Conservation (phyloP, 441 rosid species). For the Populus hybrid region DNA sequence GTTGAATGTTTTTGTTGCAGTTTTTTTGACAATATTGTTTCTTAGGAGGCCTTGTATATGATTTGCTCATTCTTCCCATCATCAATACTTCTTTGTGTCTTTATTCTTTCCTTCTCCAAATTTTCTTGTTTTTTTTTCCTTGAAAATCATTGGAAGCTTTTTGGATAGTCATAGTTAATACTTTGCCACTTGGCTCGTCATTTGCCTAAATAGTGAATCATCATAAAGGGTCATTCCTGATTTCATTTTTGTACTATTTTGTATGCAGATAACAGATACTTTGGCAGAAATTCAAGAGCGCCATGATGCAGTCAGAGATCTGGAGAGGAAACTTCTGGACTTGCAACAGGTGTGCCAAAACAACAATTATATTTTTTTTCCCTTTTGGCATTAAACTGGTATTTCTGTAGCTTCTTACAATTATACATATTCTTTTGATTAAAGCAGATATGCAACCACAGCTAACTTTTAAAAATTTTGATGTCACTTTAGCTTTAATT, state of each 20-base stretch:
- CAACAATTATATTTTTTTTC: too few relatives aligned
- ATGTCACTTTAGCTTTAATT: neutral
- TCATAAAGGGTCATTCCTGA: slow-evolving; percentile 4
- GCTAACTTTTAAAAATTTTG: neutral
- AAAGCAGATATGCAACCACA: neutral
- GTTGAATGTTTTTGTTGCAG: neutral
- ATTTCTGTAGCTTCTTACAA: neutral
- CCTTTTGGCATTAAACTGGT: neutral
- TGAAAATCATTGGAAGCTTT: neutral
- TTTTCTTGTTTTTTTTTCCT: neutral
- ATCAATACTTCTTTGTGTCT: neutral
- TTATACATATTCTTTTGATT: neutral
- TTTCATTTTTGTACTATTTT: neutral
- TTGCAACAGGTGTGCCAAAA: slow-evolving; percentile 73
- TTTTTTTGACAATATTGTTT: neutral
- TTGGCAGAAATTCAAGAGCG: slow-evolving; percentile 99
- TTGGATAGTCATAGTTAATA: neutral
- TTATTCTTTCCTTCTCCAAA: neutral
- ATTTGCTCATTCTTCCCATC: neutral
- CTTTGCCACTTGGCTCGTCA: neutral
- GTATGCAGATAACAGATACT: slow-evolving; percentile 85
- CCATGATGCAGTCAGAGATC: slow-evolving; percentile 86
- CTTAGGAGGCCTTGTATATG: neutral
- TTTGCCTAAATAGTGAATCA: slow-evolving; percentile 7
- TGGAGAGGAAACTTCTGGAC: slow-evolving; percentile 88